Evolutionary conservation across 2,329 filamentous ascomycete species (phyloP), one percentile per base, ranked within the genome.

Genomic region (Cadophora luteo-olivacea): DNA sequence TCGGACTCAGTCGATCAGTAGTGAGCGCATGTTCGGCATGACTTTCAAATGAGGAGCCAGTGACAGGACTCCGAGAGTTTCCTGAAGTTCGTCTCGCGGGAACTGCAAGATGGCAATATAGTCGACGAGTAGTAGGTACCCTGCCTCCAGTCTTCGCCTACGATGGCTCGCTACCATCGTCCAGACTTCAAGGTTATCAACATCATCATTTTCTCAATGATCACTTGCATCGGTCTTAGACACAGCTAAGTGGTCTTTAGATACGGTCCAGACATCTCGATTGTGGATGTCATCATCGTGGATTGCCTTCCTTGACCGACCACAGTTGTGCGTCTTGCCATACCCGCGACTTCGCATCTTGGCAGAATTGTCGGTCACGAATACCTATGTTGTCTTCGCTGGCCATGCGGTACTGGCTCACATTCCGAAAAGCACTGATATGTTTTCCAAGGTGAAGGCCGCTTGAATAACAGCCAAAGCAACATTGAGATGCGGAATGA

Each of bases 81-180:
- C 9, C 8, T 9, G 11, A 36, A 11, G 33, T 36, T 36, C 11
- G 33, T 11, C 33, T 36, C 22, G 92, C 90, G 0, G 95, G 78
- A 32, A 95, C 94, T 0, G 94, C 95, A 0, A 97, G 82, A 75
- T 97, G 94, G 73, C 98, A 94, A 68, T 97, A 96, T 0, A 98
- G 83, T 0, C 94, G 84, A 0, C 95, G 95, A 0, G 91, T 89
- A 0, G 86, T 86, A 0, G 94, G 93, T 0, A 88, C 88, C 36
- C 89, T 90, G 73, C 97, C 91, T 0, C 92, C 92, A 38, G 76
- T 74, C 73, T 91, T 91, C 3, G 87, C 89, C 0, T 77, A 77
- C 96, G 98, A 52, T 90, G 89, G 0, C 90, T 83, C 0, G 92
- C 91, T 0, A 97, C 92, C 0, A 86, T 85, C 0, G 91, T 92